These are phyloP conservation scores for Salix caprea DNA, from an alignment of 345 rosid species.

Conservation along the genomic window DNA sequence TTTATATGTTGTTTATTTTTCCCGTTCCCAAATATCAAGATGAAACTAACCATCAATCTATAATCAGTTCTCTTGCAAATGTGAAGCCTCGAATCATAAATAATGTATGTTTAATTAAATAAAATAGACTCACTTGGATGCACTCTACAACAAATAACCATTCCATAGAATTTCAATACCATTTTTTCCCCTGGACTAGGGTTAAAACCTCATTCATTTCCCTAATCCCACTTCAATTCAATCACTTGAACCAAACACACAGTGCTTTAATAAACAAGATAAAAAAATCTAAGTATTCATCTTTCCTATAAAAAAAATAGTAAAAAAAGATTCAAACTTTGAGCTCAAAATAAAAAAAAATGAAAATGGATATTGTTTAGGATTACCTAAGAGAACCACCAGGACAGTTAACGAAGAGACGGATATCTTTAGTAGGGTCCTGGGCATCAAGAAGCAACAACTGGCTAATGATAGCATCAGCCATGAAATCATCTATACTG, in stretches of 20 bases:
- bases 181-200: not conserved
- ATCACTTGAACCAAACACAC: not conserved
- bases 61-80: not conserved
- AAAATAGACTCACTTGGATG: not conserved
- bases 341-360: not conserved
- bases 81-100: not conserved
- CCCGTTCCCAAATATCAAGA: not conserved
- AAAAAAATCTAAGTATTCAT: not conserved
- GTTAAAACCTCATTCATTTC: not conserved
- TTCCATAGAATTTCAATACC: not conserved
- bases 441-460: constrained; percentile 85
- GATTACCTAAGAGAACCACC: constrained; percentile 90
- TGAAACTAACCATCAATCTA: not conserved
- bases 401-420: constrained; percentile 74
- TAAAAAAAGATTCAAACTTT: not conserved
- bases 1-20: not conserved
- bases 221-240: not conserved
- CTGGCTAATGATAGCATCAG: constrained; percentile 83
- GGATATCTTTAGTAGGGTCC: constrained; percentile 81
- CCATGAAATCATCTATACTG: constrained; percentile 71
- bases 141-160: not conserved
- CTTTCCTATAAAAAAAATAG: not conserved
- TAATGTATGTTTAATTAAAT: not conserved
- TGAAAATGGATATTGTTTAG: not conserved
- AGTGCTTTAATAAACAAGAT: not conserved